Percentiles rank a stretch among this genome's conserved stretches.
Conservation (phyloP, 2,329 filamentous ascomycete species). For the Fusarium euwallaceae region DNA sequence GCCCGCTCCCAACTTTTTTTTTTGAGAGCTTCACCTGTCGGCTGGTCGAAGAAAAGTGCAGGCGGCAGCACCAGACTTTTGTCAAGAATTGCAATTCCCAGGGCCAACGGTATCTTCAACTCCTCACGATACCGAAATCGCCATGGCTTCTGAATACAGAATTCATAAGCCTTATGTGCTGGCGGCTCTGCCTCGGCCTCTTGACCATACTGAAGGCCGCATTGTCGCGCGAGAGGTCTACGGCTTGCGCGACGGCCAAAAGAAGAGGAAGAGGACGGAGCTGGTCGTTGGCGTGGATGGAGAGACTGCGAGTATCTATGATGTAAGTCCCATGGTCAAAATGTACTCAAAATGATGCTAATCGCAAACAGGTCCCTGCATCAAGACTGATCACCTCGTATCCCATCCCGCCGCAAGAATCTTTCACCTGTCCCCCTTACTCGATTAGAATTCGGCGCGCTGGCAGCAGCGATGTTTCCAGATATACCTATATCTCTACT, state of each 20-base stretch:
- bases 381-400: constrained; percentile 75
- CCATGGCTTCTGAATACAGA: constrained; percentile 71
- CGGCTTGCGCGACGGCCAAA: constrained; percentile 68
- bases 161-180: constrained; percentile 75
- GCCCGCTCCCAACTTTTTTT: constrained; percentile 53
- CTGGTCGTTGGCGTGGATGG: constrained; percentile 74
- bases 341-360: constrained; percentile 3
- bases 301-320: constrained; percentile 75
- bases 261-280: constrained; percentile 74
- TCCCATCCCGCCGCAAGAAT: constrained; percentile 74
- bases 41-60: constrained; percentile 32
- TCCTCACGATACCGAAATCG: constrained; percentile 23
- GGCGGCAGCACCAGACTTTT: constrained; percentile 25
- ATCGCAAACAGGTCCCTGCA: constrained; percentile 65
- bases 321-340: constrained; percentile 59
- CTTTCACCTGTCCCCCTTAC: constrained; percentile 72
- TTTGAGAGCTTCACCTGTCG: constrained; percentile 47
- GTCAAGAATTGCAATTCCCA: constrained; percentile 39
- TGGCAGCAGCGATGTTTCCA: constrained; percentile 62
- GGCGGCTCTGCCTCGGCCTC: constrained; percentile 69
- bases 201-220: constrained; percentile 64
- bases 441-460: constrained; percentile 68
- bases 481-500: constrained; percentile 74
- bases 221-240: constrained; percentile 73
- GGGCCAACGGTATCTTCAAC: constrained; percentile 19